Percentiles rank a stretch among this genome's conserved stretches.
Conservation (phyloP, 2,329 filamentous ascomycete genomes). For the Ophiostoma himal-ulmi region DNA sequence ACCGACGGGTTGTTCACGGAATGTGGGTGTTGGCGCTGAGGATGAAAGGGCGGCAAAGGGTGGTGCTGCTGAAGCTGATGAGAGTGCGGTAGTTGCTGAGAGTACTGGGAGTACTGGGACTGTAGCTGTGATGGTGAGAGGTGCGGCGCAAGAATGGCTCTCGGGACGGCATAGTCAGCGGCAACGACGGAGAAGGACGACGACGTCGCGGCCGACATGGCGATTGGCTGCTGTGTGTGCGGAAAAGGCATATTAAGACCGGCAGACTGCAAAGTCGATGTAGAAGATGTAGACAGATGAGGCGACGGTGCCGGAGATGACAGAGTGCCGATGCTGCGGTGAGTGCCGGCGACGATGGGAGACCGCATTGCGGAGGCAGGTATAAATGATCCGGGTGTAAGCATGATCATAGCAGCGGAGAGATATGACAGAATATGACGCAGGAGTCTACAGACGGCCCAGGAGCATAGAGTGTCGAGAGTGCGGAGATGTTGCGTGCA, state of each 20-base stretch:
- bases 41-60: not conserved
- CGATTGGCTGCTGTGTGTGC: not conserved
- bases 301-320: not conserved
- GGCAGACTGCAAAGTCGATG: not conserved
- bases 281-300: not conserved
- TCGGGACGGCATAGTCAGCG: conserved; percentile 18
- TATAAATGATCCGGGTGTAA: not conserved
- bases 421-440: not conserved
- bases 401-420: not conserved
- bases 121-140: not conserved
- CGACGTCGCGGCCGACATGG: not conserved
- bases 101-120: not conserved
- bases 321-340: not conserved
- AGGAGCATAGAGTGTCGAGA: not conserved
- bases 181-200: conserved; percentile 10
- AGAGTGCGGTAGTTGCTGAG: conserved; percentile 5
- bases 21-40: conserved; percentile 2
- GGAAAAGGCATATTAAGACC: not conserved
- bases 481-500: not conserved
- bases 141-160: conserved; percentile 15
- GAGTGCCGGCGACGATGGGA: not conserved
- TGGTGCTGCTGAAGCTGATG: conserved; percentile 30
- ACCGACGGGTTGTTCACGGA: conserved; percentile 49
- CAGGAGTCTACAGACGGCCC: not conserved
- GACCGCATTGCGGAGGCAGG: not conserved